These are phyloP conservation scores for Raddia guianensis DNA, from an alignment of 176 grass and related monocot species.

Conservation along the genomic window DNA sequence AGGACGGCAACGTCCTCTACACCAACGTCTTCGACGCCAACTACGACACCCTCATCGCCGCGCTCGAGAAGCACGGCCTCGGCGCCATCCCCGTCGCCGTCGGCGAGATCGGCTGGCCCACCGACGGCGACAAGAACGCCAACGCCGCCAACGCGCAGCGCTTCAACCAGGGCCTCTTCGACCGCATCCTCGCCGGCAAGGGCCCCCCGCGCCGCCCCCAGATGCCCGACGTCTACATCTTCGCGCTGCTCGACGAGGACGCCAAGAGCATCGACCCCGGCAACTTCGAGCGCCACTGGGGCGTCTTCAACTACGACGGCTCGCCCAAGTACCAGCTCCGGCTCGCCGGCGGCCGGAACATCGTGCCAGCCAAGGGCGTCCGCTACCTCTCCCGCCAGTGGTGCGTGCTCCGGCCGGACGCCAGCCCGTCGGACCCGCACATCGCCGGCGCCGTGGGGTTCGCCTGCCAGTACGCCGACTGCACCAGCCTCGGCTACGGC, in stretches of 20 bases:
- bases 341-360: conserved; percentile 34
- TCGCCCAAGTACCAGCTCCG: conserved; percentile 63
- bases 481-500: conserved; percentile 79
- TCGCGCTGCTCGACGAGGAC: conserved; percentile 90
- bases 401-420: conserved; percentile 68
- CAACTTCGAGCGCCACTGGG: conserved; percentile 98
- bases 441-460: conserved; percentile 47
- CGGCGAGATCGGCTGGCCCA: conserved; percentile 98
- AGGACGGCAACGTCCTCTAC: conserved; percentile 74
- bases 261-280: conserved; percentile 80
- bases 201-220: conserved; percentile 65
- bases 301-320: conserved; percentile 96
- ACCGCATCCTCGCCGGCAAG: conserved; percentile 64
- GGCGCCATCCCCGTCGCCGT: conserved; percentile 67
- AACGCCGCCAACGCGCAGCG: conserved; percentile 45
- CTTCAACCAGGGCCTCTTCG: conserved; percentile 94
- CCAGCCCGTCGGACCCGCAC: conserved; percentile 42
- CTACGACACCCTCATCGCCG: conserved; percentile 90
- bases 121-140: conserved; percentile 78
- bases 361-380: conserved; percentile 72
- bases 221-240: conserved; percentile 91
- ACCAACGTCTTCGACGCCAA: conserved; percentile 95
- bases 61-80: conserved; percentile 88
- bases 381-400: conserved; percentile 73
- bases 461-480: conserved; percentile 78